Base-by-base conservation (phyloP, 495 filamentous ascomycete species). In the Recurvomyces mirabilis region DNA sequence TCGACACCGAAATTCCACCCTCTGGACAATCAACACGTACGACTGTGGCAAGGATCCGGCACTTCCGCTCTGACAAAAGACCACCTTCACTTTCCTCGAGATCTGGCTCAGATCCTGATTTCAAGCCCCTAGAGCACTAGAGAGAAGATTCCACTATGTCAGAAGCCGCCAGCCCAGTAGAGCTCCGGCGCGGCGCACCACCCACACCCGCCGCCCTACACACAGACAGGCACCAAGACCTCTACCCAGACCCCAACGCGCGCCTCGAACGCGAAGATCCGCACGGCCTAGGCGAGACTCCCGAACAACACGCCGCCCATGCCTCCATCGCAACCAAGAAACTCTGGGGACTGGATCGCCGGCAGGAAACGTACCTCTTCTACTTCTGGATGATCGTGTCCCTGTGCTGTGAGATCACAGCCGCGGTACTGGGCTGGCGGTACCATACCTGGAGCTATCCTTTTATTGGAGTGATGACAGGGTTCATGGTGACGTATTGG, bases 261-360 rank as follows among this genome's bases (percentile, higher is more conserved):
- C 38, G 23, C 35, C 39, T 41, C 35, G 17, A 11, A 11, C 10
- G 19, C 17, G 45, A 42, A 34, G 45, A 26, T 14, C 32, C 34
- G 20, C 51, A 53, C 41, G 46, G 51, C 26, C 34, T 48, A 14
- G 51, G 51, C 23, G 51, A 53, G 30, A 45, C 38, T 5, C 25
- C 18, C 9, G 46, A 46, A 33, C 51, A 49, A 26, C 46, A 54
- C 23, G 41, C 41, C 1, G 21, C 12, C 14, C 51, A 53, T 46
- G 23, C 39, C 28, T 7, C 18, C 14, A 24, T 40, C 32, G 15
- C 24, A 22, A 18, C 12, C 9, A 19, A 24, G 29, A 29, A 45
- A 1, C 35, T 36, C 38, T 50, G 31, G 25, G 51, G 51, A 19
- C 41, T 54, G 20, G 3, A 23, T 11, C 12, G 13, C 2, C 14